These are phyloP conservation scores for Fusarium sp. DNA, from an alignment of 2,329 filamentous ascomycete species.

Conservation along the genomic window DNA sequence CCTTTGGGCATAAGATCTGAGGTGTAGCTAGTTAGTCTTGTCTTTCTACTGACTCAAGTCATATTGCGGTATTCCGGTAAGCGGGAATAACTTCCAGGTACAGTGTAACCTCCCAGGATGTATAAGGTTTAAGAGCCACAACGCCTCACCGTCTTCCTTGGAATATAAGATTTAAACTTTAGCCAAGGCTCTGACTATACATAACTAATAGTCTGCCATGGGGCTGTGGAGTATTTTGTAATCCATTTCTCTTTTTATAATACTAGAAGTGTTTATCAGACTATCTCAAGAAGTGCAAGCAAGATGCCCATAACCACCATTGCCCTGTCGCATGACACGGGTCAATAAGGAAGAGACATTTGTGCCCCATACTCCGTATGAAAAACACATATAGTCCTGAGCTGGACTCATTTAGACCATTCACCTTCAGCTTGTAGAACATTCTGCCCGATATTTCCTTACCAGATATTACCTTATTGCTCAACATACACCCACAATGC, in stretches of 20 bases:
- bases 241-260: not conserved
- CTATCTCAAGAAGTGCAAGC: not conserved
- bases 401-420: fast-evolving
- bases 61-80: fast-evolving
- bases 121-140: not conserved
- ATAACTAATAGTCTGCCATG: fast-evolving
- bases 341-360: fast-evolving
- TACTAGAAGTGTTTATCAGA: fast-evolving
- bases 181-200: not conserved
- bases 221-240: not conserved
- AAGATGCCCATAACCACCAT: not conserved
- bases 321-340: fast-evolving
- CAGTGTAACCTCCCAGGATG: not conserved
- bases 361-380: fast-evolving
- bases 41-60: not conserved
- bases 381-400: not conserved
- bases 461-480: fast-evolving
- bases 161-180: not conserved
- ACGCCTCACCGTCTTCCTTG: too few relatives aligned
- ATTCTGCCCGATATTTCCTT: fast-evolving
- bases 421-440: fast-evolving
- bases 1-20: not conserved
- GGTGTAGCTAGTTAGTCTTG: too few relatives aligned
- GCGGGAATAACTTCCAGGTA: not conserved
- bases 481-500: not conserved